Evolutionary conservation across 2,329 filamentous ascomycete species (phyloP).

Genomic region (Sclerotinia spermophila): DNA sequence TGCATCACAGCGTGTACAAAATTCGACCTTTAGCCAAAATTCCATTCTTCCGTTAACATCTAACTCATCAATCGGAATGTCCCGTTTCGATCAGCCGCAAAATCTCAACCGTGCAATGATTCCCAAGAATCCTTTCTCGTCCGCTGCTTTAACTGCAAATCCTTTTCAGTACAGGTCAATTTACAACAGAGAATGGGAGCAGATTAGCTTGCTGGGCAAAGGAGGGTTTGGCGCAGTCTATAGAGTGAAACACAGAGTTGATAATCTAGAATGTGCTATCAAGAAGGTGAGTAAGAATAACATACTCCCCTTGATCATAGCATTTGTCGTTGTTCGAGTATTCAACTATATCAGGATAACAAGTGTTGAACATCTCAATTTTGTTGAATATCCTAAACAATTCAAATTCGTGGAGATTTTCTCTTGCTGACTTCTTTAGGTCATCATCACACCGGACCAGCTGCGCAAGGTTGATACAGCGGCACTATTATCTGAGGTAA

Average conservation of each 20-base stretch:
- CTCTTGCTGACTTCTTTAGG: constrained; percentile 31
- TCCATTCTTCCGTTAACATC: neutral
- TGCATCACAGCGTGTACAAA: constrained; percentile 21
- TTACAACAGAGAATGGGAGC: constrained; percentile 16
- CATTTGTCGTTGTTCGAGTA: neutral
- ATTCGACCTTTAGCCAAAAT: neutral
- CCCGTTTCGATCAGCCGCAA: constrained; percentile 13
- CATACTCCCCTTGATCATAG: neutral
- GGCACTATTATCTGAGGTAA: constrained; percentile 46
- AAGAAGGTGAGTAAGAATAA: constrained; percentile 45
- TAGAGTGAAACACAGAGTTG: constrained; percentile 57
- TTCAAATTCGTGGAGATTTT: neutral
- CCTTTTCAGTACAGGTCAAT: constrained; percentile 13
- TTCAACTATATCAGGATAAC: no score
- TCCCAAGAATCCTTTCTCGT: constrained; percentile 18
- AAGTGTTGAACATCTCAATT: neutral
- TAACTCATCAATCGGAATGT: constrained; percentile 8
- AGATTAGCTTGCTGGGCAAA: constrained; percentile 56
- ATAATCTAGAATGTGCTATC: constrained; percentile 60
- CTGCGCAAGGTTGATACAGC: constrained; percentile 16
- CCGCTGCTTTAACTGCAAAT: constrained; percentile 11
- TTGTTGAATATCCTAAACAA: neutral
- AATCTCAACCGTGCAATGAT: neutral
- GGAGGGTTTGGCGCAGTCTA: constrained; percentile 65
- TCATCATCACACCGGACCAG: constrained; percentile 47